Evolutionary conservation across 176 grass and related monocot species (phyloP).

Genomic region (Oryza longistaminata): DNA sequence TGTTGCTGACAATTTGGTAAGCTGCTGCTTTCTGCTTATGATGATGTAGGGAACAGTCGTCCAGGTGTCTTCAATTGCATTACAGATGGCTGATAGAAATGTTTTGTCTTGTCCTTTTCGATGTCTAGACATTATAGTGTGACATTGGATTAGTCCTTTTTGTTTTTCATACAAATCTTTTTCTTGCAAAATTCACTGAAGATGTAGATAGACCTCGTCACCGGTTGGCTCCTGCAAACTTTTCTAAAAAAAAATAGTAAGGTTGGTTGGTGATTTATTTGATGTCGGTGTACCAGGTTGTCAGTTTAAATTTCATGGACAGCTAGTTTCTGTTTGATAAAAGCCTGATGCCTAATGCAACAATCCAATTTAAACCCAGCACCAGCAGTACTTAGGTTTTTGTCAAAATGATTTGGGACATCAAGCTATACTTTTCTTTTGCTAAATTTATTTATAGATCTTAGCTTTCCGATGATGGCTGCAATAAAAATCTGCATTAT

Average conservation of each 20-base stretch:
- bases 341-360: neutral
- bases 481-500: neutral
- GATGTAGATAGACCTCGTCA: neutral
- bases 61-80: neutral
- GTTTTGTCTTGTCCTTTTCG: neutral
- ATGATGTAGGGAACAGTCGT: neutral
- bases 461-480: neutral
- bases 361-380: neutral
- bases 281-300: neutral
- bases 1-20: neutral
- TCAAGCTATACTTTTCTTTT: slow-evolving; percentile 8
- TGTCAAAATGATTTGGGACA: neutral
- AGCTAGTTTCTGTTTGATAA: neutral
- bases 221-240: neutral
- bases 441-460: neutral
- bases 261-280: neutral
- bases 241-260: neutral
- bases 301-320: neutral
- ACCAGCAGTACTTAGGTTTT: neutral
- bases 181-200: neutral
- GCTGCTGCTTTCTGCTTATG: neutral
- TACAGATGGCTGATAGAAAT: neutral
- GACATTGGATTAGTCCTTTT: neutral
- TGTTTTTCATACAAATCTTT: neutral
- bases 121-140: neutral